Base-by-base conservation (phyloP, 116 monocot genomes). In the Cymodocea nodosa region DNA sequence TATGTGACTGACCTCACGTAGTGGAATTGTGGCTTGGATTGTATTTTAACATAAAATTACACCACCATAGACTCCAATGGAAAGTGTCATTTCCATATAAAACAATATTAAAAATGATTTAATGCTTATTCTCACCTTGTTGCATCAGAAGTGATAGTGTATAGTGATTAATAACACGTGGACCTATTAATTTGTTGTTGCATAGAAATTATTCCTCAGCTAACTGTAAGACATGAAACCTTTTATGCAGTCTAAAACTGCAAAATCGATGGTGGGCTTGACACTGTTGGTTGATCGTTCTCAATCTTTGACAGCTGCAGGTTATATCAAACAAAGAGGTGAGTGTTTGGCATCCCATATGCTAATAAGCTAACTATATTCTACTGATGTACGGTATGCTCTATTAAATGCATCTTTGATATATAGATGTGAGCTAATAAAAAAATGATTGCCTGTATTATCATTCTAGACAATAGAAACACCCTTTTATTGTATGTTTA, bases 251-350 rank as follows among this genome's bases (percentile, higher is more conserved):
- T 84, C 68, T 18, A 99, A 92, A 76, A 81, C 84, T 44, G 89
- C 99, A 73, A 92, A 79, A 75, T 76, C 89, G 10, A 79, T 70
- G 23, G 84, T 89, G 65, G 99, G 92, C 4, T 68, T 92, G 68
- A 69, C 69, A 35, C 72, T 99, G 56, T 57, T 80, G 3, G 79
- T 92, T 56, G 89, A 92, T 70, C 84, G 65, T 78, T 92, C 99
- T 56, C 92, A 92, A 56, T 69, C 79, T 24, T 59, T 89, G 68
- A 80, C 86, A 37, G 60, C 75, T 40, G n/a, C 79, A 36, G 89
- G 83, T 59, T 99, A 77, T 78, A 73, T 92, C 36, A 82, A 80
- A 65, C 78, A 74, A 75, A 89, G 99, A 53, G 99, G 99, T 99
- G 71, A 7, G 80, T 35, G 13, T 12, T 52, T 15, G 14, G 15